These are phyloP conservation scores for Dalbergia cultrata DNA, from an alignment of 306 rosid genomes.

Conservation along the genomic window DNA sequence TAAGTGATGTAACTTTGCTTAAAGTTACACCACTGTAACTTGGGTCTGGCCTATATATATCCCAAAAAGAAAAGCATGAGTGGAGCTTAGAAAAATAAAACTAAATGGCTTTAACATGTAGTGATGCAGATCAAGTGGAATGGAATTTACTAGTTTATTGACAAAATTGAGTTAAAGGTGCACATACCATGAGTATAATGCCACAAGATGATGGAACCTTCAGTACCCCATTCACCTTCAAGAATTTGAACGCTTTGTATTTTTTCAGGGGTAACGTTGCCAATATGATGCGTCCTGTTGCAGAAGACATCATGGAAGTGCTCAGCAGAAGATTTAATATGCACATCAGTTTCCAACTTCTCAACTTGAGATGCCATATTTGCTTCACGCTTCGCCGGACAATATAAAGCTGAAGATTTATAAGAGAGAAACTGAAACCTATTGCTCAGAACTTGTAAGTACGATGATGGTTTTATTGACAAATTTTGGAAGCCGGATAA, in stretches of 20 bases:
- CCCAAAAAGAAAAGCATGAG: too few species aligned
- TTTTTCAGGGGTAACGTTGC: slow-evolving; percentile 18
- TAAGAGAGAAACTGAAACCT: too few species aligned
- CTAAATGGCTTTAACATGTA: too few species aligned
- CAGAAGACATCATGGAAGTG: slow-evolving; percentile 38
- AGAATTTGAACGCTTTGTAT: slow-evolving; percentile 29
- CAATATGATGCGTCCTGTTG: slow-evolving; percentile 26
- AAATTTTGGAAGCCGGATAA: too few species aligned
- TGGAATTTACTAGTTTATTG: too few species aligned
- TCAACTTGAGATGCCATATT: neutral
- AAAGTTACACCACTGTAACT: too few species aligned
- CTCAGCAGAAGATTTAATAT: slow-evolving; percentile 24
- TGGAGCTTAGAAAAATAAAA: too few species aligned
- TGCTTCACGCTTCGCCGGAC: neutral
- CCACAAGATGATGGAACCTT: slow-evolving; percentile 37
- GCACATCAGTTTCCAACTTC: slow-evolving; percentile 34
- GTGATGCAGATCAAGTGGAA: too few species aligned
- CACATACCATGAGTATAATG: slow-evolving; percentile 7
- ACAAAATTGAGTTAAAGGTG: neutral
- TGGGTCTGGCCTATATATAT: too few species aligned
- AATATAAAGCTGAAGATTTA: neutral
- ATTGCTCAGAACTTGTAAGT: too few species aligned
- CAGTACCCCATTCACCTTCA: slow-evolving; percentile 38
- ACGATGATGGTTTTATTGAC: too few species aligned
- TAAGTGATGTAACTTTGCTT: too few species aligned